These are phyloP conservation scores for Calonectria hawksworthii DNA, from an alignment of 2,329 filamentous ascomycete species.

Conservation along the genomic window DNA sequence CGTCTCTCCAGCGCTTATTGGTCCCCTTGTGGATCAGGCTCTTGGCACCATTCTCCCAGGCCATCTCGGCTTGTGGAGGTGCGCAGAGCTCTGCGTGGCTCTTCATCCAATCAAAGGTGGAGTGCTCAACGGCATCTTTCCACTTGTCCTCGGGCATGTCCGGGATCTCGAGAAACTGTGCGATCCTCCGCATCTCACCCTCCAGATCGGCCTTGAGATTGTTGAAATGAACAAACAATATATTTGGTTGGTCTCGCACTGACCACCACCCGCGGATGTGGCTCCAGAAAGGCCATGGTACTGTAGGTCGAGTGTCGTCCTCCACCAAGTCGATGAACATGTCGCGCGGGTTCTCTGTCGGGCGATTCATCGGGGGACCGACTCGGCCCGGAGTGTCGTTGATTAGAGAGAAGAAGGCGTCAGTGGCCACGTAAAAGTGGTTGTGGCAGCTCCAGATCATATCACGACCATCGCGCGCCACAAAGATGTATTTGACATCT, in stretches of 20 bases:
- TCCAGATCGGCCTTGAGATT: background rate
- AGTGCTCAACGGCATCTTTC: background rate
- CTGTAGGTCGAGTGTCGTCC: background rate
- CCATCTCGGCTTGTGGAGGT: background rate
- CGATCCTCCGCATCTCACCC: background rate
- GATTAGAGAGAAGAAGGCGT: background rate
- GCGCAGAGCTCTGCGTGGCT: background rate
- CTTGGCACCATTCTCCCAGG: background rate
- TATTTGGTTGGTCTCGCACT: background rate
- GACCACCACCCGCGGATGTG: background rate
- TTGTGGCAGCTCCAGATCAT: conserved; percentile 7
- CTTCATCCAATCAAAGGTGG: background rate
- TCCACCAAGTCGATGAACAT: background rate
- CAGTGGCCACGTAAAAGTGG: background rate
- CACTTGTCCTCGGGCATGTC: background rate
- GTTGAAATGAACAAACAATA: background rate
- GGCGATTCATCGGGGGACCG: background rate
- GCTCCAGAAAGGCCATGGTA: background rate
- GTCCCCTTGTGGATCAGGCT: background rate
- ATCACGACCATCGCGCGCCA: background rate
- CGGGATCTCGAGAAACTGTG: background rate
- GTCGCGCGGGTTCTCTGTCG: background rate
- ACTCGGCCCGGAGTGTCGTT: background rate
- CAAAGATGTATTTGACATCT: background rate
- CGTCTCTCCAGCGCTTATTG: background rate